Base-by-base conservation (phyloP, 1,139 yeast genomes). In the Hemisphaericaspora xylofermentans region DNA sequence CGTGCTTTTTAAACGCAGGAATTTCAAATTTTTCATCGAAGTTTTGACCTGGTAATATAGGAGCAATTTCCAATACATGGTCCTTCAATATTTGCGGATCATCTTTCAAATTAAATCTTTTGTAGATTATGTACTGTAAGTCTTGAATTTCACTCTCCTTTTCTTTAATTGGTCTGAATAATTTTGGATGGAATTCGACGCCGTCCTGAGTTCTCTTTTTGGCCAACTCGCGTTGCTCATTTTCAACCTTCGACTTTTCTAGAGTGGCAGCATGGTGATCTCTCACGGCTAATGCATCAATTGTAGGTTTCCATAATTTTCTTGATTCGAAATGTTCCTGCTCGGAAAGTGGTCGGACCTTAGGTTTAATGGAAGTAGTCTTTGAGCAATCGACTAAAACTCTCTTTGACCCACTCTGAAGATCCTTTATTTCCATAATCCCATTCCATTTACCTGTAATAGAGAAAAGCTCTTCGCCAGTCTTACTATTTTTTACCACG, bases 371-470 rank as follows among this genome's bases (percentile, higher is more conserved):
- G 2, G 81, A 80, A 3, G 49, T 52, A 6, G 88, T 75, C 15
- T 66, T 68, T 13, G 57, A 53, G 2, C 94, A 80, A 57, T 93
- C 95, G 50, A 82, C 82, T 17, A 88, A 74, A 1, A 77, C 75
- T 2, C 60, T 51, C 49, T 77, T 79, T 42, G 68, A 57, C 13
- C 76, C 75, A 1, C 80, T 74, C 35, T 67, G 63, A 33, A 70
- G 47, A 50, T 83, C 71, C 54, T 79, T 83, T 43, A 89, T 78
- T 43, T 83, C 78, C 79, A 93, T 84, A 2, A 82, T 70, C 44
- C 84, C 96, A 63, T 89, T 89, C 98, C 98, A 93, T 63, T 93
- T 93, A 14, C 98, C 98, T 5, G 84, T 56, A 29, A 93, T 73
- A 48, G 80, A 84, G 57, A 70, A 89, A 34, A 84, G 64, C 1